These are phyloP conservation scores for Citrus mangshanensis DNA, from an alignment of 345 rosid genomes.

Conservation along the genomic window DNA sequence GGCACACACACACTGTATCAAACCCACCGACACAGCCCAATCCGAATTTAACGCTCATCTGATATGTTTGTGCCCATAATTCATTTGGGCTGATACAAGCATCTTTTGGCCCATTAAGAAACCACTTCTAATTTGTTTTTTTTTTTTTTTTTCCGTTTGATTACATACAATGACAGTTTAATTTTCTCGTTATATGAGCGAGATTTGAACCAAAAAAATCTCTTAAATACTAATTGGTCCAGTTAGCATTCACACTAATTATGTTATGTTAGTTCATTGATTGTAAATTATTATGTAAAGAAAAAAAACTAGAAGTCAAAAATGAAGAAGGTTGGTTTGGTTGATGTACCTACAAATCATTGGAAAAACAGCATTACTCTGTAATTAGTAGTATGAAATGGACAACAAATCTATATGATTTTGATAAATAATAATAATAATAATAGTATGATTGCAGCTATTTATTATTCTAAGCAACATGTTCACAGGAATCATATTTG, in stretches of 20 bases:
- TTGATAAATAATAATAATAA: neutral
- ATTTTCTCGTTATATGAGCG: too few relatives aligned
- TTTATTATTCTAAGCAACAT: neutral
- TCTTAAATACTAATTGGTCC: too few relatives aligned
- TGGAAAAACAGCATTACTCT: too few relatives aligned
- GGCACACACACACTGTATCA: neutral
- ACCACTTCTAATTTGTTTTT: too few relatives aligned
- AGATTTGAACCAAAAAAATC: too few relatives aligned
- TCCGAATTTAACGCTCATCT: neutral
- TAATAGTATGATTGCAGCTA: neutral
- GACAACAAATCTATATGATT: neutral
- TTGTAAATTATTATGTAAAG: too few relatives aligned
- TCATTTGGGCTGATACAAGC: neutral
- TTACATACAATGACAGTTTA: too few relatives aligned
- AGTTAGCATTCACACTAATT: too few relatives aligned
- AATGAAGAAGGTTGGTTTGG: neutral
- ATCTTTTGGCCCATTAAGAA: neutral
- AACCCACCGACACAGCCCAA: neutral
- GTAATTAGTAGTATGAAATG: neutral
- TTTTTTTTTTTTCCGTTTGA: too few relatives aligned
- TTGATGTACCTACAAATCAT: neutral
- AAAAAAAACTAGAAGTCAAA: too few relatives aligned
- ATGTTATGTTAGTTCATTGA: neutral
- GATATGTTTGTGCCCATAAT: neutral
- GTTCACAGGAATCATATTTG: conserved; percentile 19